A percentile compares a stretch with the other conserved stretches of the same genome.
Evolutionary conservation across 805 yeast species (phyloP).

Genomic region (Wickerhamiella azyma): DNA sequence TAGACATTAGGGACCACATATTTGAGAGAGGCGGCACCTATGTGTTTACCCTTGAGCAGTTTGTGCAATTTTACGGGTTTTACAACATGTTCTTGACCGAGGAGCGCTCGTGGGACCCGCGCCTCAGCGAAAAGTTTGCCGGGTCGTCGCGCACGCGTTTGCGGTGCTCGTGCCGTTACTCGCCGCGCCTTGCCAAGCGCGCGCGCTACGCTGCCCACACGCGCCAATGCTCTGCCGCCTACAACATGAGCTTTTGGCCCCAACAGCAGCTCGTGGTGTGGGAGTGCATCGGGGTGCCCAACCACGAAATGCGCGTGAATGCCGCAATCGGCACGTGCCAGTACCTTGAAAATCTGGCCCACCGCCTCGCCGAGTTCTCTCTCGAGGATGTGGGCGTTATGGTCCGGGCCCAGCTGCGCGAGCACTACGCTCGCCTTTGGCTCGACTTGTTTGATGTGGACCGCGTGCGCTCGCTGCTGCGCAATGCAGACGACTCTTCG

Average conservation of each 20-base stretch:
- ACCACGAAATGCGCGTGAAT: conserved; percentile 4
- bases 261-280: conserved; percentile 6
- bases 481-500: background rate
- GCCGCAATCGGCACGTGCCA: conserved; percentile 5
- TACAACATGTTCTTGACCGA: conserved; percentile 8
- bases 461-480: conserved; percentile 1
- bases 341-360: background rate
- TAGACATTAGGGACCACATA: conserved; percentile 2
- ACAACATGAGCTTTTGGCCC: conserved; percentile 9
- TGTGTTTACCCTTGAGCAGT: conserved; percentile 7
- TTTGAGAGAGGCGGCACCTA: conserved; percentile 3
- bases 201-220: background rate
- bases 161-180: conserved; percentile 5
- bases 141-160: conserved; percentile 8
- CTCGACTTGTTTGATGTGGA: conserved; percentile 5
- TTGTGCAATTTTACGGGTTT: conserved; percentile 5
- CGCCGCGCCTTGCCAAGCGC: conserved; percentile 7
- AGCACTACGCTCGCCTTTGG: background rate
- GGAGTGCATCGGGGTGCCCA: conserved; percentile 4
- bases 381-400: conserved; percentile 2
- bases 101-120: conserved; percentile 9
- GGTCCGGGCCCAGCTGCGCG: conserved; percentile 2
- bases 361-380: background rate
- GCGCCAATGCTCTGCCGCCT: conserved; percentile 4
- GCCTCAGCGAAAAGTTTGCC: conserved; percentile 6